Percentiles rank a stretch among this genome's conserved stretches.
These are phyloP conservation scores for Trypanosoma avium DNA, from an alignment of 208 protist genomes.

Conservation along the genomic window DNA sequence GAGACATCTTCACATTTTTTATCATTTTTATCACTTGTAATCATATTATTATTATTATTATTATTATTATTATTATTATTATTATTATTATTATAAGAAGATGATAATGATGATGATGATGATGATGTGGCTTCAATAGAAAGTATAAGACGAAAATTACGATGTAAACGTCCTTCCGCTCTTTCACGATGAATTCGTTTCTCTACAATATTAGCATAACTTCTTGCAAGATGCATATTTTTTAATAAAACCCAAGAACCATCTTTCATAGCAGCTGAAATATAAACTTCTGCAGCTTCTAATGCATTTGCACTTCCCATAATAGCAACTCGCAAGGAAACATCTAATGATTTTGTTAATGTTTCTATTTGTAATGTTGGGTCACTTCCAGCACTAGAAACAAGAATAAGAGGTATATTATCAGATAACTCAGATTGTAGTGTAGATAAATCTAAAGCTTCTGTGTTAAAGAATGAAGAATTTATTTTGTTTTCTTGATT, in stretches of 20 bases:
- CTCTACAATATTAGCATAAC: slow-evolving; percentile 94
- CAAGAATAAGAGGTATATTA: slow-evolving; percentile 82
- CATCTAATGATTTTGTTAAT: slow-evolving; percentile 59
- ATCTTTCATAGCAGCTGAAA: slow-evolving; percentile 70
- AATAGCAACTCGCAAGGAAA: slow-evolving; percentile 81
- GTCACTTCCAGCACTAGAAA: slow-evolving; percentile 94
- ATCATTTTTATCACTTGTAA: not conserved
- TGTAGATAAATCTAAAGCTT: slow-evolving; percentile 46
- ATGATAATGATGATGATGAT: not conserved
- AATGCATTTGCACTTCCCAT: slow-evolving; percentile 96
- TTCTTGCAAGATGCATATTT: slow-evolving; percentile 97
- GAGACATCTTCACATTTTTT: not conserved
- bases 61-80: slow-evolving; percentile 2
- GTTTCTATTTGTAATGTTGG: slow-evolving; percentile 90
- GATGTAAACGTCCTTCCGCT: slow-evolving; percentile 51
- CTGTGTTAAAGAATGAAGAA: slow-evolving; percentile 51
- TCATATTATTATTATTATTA: slow-evolving; percentile 8
- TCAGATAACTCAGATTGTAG: slow-evolving; percentile 59
- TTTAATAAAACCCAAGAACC: slow-evolving; percentile 98
- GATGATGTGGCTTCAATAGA: slow-evolving; percentile 83
- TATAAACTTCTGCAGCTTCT: slow-evolving; percentile 89
- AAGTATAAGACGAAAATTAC: slow-evolving; percentile 96
- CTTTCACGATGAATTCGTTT: slow-evolving; percentile 94
- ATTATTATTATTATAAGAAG: slow-evolving; percentile 22
- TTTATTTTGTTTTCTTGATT: not conserved